Evolutionary conservation across 495 filamentous ascomycete species (phyloP), one percentile per base, ranked within the genome.

Genomic region (Trichoderma parareesei): DNA sequence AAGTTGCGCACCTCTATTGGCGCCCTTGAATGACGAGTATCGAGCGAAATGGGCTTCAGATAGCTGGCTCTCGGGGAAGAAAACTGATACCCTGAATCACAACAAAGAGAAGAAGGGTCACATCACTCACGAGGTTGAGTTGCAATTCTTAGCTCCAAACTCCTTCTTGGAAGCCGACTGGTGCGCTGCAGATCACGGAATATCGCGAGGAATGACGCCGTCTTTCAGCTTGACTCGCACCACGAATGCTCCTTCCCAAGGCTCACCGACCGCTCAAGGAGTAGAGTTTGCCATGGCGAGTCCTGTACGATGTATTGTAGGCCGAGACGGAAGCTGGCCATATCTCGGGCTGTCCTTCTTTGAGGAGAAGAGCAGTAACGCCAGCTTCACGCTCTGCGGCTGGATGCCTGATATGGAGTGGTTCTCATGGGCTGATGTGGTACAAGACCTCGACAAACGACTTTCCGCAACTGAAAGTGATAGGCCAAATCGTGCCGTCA

Each of bases 391-490:
- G 3, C 42, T 77, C 27, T 20, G 66, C 3, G 74, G 73, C 1
- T 67, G 69, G 65, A 73, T 77, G 69, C 74, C 77, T 48, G 67
- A 64, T 38, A 67, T 69, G 7, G 53, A 55, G 43, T 68, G 69
- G 67, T 69, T 74, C 13, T 68, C 71, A 33, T 62, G 67, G 10
- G 71, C 71, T 18, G 75, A 77, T 18, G 77, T 79, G 64, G 68
- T 67, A 0, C 68, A 69, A 40, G 69, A 57, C 16, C 33, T 64
- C 20, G 35, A 65, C 9, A 48, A 44, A 37, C 61, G 61, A 27
- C 33, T 44, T n/a, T 41, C 16, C 6, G 40, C 3, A 4, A 63
- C 38, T n/a, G 61, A 41, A 5, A 7, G 11, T 7, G 11, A 18
- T 9, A 44, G 40, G 6, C 27, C 6, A 16, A 10, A 20, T 6